Conservation (phyloP, 495 filamentous ascomycete species). For the Penicillium paradoxum region DNA sequence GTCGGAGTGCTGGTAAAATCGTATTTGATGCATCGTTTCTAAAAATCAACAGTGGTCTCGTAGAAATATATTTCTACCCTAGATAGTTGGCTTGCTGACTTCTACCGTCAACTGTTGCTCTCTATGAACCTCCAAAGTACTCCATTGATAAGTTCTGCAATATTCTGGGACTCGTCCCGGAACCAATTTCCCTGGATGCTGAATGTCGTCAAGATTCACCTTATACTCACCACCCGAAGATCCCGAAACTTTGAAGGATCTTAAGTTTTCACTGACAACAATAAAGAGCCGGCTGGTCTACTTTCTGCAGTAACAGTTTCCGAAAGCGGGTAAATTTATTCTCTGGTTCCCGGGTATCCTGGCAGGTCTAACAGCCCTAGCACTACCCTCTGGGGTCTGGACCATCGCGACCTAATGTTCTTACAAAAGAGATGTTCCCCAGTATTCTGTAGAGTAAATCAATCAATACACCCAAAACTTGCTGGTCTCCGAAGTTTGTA, state of each 20-base stretch:
- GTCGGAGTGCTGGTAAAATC: too few species aligned
- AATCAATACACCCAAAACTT: not conserved
- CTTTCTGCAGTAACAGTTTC: constrained; percentile 1
- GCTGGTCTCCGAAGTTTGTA: not conserved
- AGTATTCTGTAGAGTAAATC: not conserved
- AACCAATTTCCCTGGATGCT: not conserved
- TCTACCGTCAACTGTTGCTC: not conserved
- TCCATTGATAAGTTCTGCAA: not conserved
- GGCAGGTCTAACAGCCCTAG: constrained; percentile 5
- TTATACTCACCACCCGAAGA: not conserved
- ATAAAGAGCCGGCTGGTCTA: not conserved
- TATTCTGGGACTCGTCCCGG: too few species aligned
- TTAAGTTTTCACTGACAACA: constrained; percentile 1
- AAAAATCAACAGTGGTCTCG: too few species aligned
- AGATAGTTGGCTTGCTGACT: too few species aligned
- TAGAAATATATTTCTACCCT: not conserved
- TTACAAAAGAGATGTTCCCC: not conserved
- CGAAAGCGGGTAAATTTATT: constrained; percentile 11
- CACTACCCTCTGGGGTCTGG: constrained; percentile 13
- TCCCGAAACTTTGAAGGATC: constrained; percentile 10
- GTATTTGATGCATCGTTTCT: too few species aligned
- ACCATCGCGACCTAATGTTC: constrained; percentile 4
- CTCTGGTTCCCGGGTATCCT: constrained; percentile 8
- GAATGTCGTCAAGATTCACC: constrained; percentile 4
- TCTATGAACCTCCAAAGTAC: not conserved